Percentiles rank a stretch among this genome's conserved stretches.
Conservation (phyloP, 1,284 basidiomycete genomes). For the Ustilago xerochloae region DNA sequence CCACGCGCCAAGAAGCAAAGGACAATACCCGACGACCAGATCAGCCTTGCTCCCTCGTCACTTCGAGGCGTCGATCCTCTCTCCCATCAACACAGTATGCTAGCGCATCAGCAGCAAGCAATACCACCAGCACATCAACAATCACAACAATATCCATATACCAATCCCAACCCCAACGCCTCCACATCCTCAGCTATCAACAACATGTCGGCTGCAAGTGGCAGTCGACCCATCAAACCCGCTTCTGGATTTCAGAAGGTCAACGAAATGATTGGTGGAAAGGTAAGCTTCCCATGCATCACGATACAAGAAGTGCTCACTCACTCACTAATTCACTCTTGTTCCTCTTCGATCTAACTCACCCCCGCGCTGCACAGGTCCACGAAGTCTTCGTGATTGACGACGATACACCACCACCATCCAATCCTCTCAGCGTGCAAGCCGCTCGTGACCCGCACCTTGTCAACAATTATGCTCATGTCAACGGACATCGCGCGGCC, state of each 20-base stretch:
- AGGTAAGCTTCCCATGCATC: conserved; percentile 34
- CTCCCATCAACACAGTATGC: conserved; percentile 24
- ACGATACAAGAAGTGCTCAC: background rate
- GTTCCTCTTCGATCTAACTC: background rate
- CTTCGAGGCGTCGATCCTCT: conserved; percentile 17
- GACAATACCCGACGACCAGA: conserved; percentile 40
- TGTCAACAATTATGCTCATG: conserved; percentile 42
- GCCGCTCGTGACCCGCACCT: conserved; percentile 38
- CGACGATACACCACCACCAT: conserved; percentile 52
- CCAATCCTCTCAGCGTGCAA: conserved; percentile 49
- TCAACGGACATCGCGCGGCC: conserved; percentile 28
- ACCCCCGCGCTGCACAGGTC: conserved; percentile 19
- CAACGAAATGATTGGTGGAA: conserved; percentile 58
- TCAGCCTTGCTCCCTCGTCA: conserved; percentile 24
- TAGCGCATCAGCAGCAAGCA: conserved; percentile 47
- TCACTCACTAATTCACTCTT: background rate
- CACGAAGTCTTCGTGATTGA: conserved; percentile 59
- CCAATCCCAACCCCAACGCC: conserved; percentile 1
- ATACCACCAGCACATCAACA: conserved; percentile 22
- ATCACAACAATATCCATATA: conserved; percentile 24
- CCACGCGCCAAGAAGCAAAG: conserved; percentile 55
- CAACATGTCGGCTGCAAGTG: conserved; percentile 35
- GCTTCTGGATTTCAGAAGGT: conserved; percentile 47
- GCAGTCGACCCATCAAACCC: conserved; percentile 29
- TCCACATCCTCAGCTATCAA: conserved; percentile 1